Percentiles rank a stretch among this genome's conserved stretches.
phyloP scores from a whole-genome alignment of 139 green algal genomes.

The Nannochloris sp. region DNA sequence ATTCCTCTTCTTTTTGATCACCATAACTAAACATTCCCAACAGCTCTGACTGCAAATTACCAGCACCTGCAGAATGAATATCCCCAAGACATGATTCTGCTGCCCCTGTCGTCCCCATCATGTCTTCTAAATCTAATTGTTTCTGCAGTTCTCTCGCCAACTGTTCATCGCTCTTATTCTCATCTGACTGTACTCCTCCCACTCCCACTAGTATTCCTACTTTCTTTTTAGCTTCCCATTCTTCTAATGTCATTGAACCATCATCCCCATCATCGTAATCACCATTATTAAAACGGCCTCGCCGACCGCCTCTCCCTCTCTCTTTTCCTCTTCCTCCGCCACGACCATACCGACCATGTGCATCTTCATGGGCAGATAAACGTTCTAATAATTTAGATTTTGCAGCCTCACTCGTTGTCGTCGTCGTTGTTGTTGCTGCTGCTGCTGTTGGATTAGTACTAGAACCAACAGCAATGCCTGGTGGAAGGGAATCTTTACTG shows the following conservation, averaged over 20 bases:
- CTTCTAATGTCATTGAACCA: slow-evolving; percentile 37
- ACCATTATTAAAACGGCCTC: slow-evolving; percentile 4
- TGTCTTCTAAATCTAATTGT: slow-evolving; percentile 17
- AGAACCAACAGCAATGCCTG: neutral
- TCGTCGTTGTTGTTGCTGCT: neutral
- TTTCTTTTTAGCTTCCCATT: slow-evolving; percentile 31
- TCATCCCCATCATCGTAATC: slow-evolving; percentile 27
- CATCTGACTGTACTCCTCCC: neutral
- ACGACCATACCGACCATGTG: too few relatives aligned
- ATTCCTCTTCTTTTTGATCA: neutral
- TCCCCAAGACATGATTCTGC: too few relatives aligned
- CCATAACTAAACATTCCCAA: neutral
- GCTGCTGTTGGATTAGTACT: neutral
- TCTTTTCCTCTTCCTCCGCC: neutral
- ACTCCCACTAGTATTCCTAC: neutral
- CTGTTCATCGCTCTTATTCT: slow-evolving; percentile 7
- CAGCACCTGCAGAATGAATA: too few relatives aligned
- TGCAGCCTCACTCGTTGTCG: neutral
- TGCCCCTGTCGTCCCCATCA: neutral
- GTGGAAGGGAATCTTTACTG: too few relatives aligned
- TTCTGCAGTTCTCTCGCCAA: slow-evolving; percentile 19
- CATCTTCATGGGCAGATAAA: slow-evolving; percentile 20
- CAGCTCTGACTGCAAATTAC: neutral
- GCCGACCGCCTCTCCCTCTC: slow-evolving; percentile 4
- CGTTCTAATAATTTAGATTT: slow-evolving; percentile 25